A percentile compares a stretch with the other conserved stretches of the same genome.
phyloP scores from a whole-genome alignment of 345 rosid genomes.

The Xanthoceras sorbifolium region DNA sequence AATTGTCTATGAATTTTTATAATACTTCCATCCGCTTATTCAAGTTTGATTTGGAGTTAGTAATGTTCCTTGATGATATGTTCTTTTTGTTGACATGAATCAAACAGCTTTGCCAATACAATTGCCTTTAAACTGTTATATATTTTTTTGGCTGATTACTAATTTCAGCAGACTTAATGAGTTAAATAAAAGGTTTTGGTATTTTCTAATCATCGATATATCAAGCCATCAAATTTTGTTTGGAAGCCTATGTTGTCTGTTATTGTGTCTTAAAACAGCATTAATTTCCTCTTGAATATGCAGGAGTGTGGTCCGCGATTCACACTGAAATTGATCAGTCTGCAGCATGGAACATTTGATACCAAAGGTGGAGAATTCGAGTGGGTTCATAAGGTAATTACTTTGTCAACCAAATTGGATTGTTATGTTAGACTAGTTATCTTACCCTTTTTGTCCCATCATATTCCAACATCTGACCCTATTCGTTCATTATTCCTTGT shows the following conservation, averaged over 20 bases:
- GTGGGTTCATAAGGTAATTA: conserved; percentile 92
- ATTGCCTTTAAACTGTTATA: not conserved
- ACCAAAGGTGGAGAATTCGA: conserved; percentile 84
- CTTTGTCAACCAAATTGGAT: conserved; percentile 12
- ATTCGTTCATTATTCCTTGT: conserved; percentile 8
- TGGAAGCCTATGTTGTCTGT: not conserved
- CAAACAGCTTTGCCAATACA: not conserved
- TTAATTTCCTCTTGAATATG: conserved; percentile 13
- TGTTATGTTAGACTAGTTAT: not conserved
- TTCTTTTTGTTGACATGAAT: not conserved
- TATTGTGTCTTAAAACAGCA: not conserved
- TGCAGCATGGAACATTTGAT: conserved; percentile 94
- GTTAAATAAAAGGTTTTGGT: not conserved
- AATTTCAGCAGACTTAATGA: not conserved
- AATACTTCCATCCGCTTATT: not conserved
- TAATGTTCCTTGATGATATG: not conserved
- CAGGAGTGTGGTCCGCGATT: conserved; percentile 95
- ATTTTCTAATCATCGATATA: not conserved
- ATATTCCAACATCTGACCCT: not conserved
- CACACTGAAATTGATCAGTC: conserved; percentile 70
- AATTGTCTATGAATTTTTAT: not conserved
- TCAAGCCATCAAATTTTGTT: not conserved
- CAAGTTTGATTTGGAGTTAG: not conserved
- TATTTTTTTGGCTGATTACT: not conserved
- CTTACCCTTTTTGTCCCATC: not conserved